Base-by-base conservation (phyloP, 2,329 filamentous ascomycete genomes). In the Pleurostoma richardsiae region DNA sequence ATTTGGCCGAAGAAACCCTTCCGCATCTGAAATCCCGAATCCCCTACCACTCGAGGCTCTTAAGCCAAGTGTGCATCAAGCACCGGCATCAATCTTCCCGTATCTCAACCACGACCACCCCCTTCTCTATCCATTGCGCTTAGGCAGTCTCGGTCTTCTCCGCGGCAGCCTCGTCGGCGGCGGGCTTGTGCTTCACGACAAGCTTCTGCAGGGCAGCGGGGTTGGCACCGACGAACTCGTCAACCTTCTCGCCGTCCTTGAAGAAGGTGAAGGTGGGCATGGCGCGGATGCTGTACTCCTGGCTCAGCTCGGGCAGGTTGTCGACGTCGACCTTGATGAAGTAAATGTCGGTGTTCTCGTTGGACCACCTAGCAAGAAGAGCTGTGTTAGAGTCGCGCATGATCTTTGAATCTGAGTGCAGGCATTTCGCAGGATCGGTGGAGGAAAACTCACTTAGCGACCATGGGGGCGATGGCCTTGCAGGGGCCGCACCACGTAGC, bases 251-350 rank as follows among this genome's bases (percentile, higher is more conserved):
- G 54, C 87, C 90, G 56, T 84, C 69, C 78, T 90, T 88, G 81
- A 90, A 96, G 61, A 95, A 67, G 47, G 87, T 61, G 73, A 97
- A 96, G 29, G 90, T 95, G 47, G 92, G 91, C 90, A 97, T 96
- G 64, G 91, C 90, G 58, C 88, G 83, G 66, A 97, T 80, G 54
- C 81, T 82, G 53, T 94, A 82, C 63, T 94, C 82, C 59, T 85
- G 77, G 30, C 88, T 83, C 43, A 96, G 78, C 1, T 88, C 83
- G 55, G 83, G 74, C 39, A 92, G 73, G 54, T 90, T 76, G 67
- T 96, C 91, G 59, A 96, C 90, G 67, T 97, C 90, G 63, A 96
- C 75, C 80, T 96, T 94, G 79, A 83, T 83, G 72, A 96, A 96
- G 67, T 80, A 75, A 55, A 86, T 77, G 55, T 55, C 55, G 45